Conservation (phyloP, 2,329 filamentous ascomycete species). For the Venturia nashicola region DNA sequence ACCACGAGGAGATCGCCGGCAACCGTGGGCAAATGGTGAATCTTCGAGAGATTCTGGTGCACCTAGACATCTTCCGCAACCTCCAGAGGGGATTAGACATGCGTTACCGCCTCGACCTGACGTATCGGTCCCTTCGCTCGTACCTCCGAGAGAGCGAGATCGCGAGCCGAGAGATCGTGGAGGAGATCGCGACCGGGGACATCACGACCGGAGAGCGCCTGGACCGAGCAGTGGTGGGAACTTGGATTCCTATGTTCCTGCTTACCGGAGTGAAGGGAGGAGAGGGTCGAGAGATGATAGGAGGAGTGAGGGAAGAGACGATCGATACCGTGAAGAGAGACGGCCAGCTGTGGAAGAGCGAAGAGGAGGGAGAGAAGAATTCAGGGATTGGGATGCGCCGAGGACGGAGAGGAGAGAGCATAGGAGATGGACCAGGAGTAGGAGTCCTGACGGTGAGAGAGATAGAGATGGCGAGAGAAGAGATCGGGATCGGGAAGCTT, state of each 20-base stretch:
- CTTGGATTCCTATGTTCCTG: conserved; percentile 6
- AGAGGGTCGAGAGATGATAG: conserved; percentile 5
- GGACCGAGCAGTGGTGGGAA: background rate
- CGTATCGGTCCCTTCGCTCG: conserved; percentile 13
- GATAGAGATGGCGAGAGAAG: conserved; percentile 13
- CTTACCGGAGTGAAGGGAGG: background rate
- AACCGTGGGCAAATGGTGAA: conserved; percentile 9
- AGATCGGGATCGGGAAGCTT: conserved; percentile 15
- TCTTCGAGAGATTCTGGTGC: conserved; percentile 12
- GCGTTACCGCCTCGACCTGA: conserved; percentile 21
- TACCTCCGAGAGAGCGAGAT: background rate
- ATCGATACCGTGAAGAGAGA: conserved; percentile 14
- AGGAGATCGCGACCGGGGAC: background rate
- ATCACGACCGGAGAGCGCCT: background rate
- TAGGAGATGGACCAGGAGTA: conserved; percentile 16
- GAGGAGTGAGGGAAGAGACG: conserved; percentile 11
- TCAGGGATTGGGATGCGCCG: conserved; percentile 9
- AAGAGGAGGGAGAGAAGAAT: conserved; percentile 5
- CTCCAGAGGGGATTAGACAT: conserved; percentile 24
- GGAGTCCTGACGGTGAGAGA: conserved; percentile 13
- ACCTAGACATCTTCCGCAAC: conserved; percentile 19
- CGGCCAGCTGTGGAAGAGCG: conserved; percentile 7
- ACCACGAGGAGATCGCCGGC: conserved; percentile 11
- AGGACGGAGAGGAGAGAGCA: conserved; percentile 13
- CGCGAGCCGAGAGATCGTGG: background rate